phyloP scores from a whole-genome alignment of 1,284 basidiomycete species.

The Sphagnurus paluster region DNA sequence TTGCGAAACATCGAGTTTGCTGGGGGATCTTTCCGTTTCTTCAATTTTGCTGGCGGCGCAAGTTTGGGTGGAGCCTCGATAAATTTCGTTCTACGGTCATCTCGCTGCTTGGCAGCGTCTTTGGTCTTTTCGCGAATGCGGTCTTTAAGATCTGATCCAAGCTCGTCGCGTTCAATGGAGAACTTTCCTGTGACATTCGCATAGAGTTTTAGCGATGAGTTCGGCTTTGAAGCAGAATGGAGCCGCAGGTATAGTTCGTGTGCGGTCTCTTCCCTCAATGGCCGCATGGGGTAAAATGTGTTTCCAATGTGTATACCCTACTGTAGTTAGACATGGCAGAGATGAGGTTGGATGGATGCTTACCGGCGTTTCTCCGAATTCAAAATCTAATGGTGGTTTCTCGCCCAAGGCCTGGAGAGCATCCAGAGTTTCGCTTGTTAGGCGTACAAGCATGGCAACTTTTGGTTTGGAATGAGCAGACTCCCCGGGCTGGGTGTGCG shows the following conservation, averaged over 20 bases:
- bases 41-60: slow-evolving; percentile 29
- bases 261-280: slow-evolving; percentile 49
- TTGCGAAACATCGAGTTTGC: slow-evolving; percentile 35
- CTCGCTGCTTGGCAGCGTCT: slow-evolving; percentile 56
- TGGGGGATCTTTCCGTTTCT: slow-evolving; percentile 35
- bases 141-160: slow-evolving; percentile 50
- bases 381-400: slow-evolving; percentile 51
- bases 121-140: slow-evolving; percentile 56
- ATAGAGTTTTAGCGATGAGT: slow-evolving; percentile 66
- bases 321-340: slow-evolving; percentile 10
- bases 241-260: slow-evolving; percentile 74
- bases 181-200: slow-evolving; percentile 71
- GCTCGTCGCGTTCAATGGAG: slow-evolving; percentile 54
- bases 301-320: slow-evolving; percentile 69
- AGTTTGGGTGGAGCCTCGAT: slow-evolving; percentile 44
- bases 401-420: slow-evolving; percentile 54
- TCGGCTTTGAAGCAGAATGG: slow-evolving; percentile 53
- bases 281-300: slow-evolving; percentile 58
- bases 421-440: slow-evolving; percentile 68
- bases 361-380: slow-evolving; percentile 60
- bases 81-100: slow-evolving; percentile 50
- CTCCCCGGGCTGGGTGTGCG: slow-evolving; percentile 52
- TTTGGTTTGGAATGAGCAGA: slow-evolving; percentile 59
- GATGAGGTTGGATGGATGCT: slow-evolving; percentile 21
- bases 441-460: slow-evolving; percentile 69